Percentiles rank a stretch among this genome's conserved stretches.
Conservation (phyloP, 768 basidiomycete species). For the Termitomyces sp. region DNA sequence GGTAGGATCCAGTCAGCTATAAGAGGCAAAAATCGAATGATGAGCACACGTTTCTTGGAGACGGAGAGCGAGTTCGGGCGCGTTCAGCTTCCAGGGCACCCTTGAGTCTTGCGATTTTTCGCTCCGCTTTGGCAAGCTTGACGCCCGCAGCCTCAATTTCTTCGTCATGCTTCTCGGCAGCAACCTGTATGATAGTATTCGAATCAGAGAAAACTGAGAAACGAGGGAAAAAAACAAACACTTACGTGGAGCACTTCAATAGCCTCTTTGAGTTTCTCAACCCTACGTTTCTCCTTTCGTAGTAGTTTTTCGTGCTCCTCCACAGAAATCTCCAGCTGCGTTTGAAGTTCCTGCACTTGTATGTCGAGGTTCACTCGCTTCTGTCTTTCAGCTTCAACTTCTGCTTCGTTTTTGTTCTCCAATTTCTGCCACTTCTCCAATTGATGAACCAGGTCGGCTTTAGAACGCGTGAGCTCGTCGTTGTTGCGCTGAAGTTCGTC, state of each 20-base stretch:
- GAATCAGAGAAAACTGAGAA: neutral
- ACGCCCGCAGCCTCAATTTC: constrained; percentile 29
- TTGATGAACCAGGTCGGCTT: constrained; percentile 53
- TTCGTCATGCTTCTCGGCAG: constrained; percentile 28
- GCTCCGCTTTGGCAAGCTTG: constrained; percentile 31
- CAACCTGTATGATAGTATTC: constrained; percentile 23
- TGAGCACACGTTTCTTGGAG: constrained; percentile 16
- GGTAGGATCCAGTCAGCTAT: neutral
- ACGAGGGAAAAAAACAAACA: neutral
- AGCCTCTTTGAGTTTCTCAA: constrained; percentile 35
- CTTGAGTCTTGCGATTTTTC: constrained; percentile 39
- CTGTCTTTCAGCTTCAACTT: constrained; percentile 50
- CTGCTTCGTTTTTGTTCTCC: constrained; percentile 58
- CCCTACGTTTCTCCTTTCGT: constrained; percentile 36
- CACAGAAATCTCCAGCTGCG: constrained; percentile 26
- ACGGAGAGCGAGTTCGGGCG: constrained; percentile 23
- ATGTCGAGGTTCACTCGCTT: constrained; percentile 52
- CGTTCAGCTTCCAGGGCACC: constrained; percentile 34
- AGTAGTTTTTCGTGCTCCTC: constrained; percentile 28
- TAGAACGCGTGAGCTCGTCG: constrained; percentile 52
- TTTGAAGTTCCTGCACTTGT: constrained; percentile 41
- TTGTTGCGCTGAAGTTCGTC: constrained; percentile 50
- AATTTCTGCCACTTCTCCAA: constrained; percentile 64
- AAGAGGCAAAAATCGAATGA: neutral
- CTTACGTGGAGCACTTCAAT: constrained; percentile 42